phyloP scores from a whole-genome alignment of 352 stramenopile genomes.

The Pythium aquatile region DNA sequence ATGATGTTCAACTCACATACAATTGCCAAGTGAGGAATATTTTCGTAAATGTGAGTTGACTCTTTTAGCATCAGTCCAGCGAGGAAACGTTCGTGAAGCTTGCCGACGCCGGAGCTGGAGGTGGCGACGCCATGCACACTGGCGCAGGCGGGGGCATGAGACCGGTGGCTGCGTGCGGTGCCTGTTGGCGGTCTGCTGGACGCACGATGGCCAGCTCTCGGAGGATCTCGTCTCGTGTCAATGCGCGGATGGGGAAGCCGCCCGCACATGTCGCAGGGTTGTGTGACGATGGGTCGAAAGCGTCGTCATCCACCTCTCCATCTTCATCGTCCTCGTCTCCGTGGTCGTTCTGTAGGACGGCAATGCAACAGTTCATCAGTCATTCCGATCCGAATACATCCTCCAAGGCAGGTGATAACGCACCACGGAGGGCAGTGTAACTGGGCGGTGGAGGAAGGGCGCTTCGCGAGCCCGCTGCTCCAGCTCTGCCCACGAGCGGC shows the following conservation, averaged over 20 bases:
- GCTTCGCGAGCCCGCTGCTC: constrained; percentile 50
- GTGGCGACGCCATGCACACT: not conserved
- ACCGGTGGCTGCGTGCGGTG: not conserved
- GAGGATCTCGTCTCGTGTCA: constrained; percentile 60
- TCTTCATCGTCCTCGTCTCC: constrained; percentile 10
- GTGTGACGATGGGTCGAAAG: not conserved
- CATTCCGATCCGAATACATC: not conserved
- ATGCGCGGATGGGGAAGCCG: constrained; percentile 32
- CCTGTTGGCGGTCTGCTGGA: not conserved
- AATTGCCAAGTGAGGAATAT: constrained; percentile 4
- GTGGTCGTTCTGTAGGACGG: not conserved
- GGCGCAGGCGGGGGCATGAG: constrained; percentile 13
- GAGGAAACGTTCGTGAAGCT: constrained; percentile 37
- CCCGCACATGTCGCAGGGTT: constrained; percentile 15
- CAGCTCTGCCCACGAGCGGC: constrained; percentile 62
- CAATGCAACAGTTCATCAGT: not conserved
- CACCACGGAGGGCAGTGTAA: constrained; percentile 51
- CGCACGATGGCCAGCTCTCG: constrained; percentile 28
- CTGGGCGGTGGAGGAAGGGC: constrained; percentile 45
- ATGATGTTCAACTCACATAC: not conserved
- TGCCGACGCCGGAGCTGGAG: not conserved
- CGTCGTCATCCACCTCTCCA: constrained; percentile 13
- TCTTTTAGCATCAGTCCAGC: constrained; percentile 34
- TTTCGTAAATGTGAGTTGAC: not conserved
- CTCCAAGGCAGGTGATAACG: not conserved